Conservation (phyloP, 495 filamentous ascomycete genomes). For the Talaromyces thailandensis region DNA sequence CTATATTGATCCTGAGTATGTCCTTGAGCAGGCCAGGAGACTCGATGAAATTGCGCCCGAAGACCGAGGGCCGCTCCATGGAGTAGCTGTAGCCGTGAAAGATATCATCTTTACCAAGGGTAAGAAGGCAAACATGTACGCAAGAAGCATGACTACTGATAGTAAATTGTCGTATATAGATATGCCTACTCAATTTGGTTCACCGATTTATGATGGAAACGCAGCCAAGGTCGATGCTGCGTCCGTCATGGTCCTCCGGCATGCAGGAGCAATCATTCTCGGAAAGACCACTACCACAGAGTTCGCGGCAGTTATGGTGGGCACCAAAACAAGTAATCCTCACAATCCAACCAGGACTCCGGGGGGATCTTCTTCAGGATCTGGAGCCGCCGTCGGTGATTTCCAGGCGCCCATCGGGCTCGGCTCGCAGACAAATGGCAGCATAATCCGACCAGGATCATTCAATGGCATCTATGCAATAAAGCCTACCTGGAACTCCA, state of each 20-base stretch:
- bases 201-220: not conserved
- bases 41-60: constrained; percentile 38
- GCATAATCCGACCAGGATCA: constrained; percentile 37
- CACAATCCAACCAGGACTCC: constrained; percentile 54
- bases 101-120: constrained; percentile 51
- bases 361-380: constrained; percentile 56
- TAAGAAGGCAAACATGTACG: not conserved
- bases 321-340: constrained; percentile 35
- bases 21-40: constrained; percentile 39
- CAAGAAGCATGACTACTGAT: not conserved
- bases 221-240: not conserved
- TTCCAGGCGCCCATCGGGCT: not conserved
- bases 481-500: constrained; percentile 48
- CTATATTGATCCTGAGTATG: constrained; percentile 35
- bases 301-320: not conserved
- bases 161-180: not conserved
- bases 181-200: not conserved
- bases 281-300: constrained; percentile 33
- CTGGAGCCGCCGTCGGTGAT: constrained; percentile 35
- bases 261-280: constrained; percentile 54
- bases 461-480: constrained; percentile 46
- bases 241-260: constrained; percentile 18
- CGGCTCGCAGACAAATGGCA: constrained; percentile 1
- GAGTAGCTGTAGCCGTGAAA: constrained; percentile 45
- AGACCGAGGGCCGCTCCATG: constrained; percentile 43